Evolutionary conservation across 2,329 filamentous ascomycete species (phyloP).

Genomic region (Cadophora sp.): DNA sequence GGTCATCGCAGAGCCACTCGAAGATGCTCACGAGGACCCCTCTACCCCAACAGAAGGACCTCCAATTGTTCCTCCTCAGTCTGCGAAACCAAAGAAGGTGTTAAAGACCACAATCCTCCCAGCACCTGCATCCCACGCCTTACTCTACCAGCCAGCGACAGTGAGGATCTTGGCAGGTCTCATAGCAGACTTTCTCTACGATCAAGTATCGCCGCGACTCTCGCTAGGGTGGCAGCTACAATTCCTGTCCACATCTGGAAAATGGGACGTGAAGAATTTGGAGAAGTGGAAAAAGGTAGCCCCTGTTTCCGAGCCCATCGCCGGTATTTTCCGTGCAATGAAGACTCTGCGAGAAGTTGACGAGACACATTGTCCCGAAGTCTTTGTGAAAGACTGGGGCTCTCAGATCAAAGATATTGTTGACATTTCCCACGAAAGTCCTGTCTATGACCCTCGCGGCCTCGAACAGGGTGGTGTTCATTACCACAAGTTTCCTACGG

Average conservation of each 20-base stretch:
- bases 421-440: conserved; percentile 89
- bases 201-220: conserved; percentile 77
- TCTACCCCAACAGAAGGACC: conserved; percentile 53
- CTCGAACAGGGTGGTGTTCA: conserved; percentile 70
- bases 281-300: conserved; percentile 85
- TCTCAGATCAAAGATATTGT: conserved; percentile 76
- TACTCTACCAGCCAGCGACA: conserved; percentile 80
- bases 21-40: conserved; percentile 52
- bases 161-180: conserved; percentile 80
- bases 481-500: conserved; percentile 88
- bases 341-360: conserved; percentile 94
- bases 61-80: conserved; percentile 54
- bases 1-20: conserved; percentile 41
- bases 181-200: conserved; percentile 80
- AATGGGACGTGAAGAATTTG: conserved; percentile 98
- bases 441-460: conserved; percentile 82
- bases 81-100: conserved; percentile 55
- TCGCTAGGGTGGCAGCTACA: conserved; percentile 90
- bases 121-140: conserved; percentile 79
- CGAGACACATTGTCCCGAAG: conserved; percentile 76
- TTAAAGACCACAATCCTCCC: conserved; percentile 76
- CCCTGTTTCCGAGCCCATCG: conserved; percentile 81
- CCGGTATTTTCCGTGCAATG: conserved; percentile 82
- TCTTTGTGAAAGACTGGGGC: conserved; percentile 74
- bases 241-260: conserved; percentile 85